phyloP scores from a whole-genome alignment of 305 asterid species.

The Rubia balearica region DNA sequence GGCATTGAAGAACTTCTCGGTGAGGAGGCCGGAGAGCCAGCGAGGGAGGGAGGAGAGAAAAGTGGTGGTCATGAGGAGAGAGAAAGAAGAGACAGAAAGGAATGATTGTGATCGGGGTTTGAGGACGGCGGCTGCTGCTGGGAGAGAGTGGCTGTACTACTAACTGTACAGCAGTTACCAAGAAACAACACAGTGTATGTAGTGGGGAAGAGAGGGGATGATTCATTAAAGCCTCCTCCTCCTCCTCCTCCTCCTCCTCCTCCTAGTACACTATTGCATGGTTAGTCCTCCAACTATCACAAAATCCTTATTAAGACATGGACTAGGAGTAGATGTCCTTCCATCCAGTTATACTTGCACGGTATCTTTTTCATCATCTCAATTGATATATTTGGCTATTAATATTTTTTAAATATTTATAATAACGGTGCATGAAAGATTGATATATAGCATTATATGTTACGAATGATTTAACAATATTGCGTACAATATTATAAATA shows the following conservation, averaged over 20 bases:
- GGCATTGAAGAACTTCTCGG: constrained; percentile 53
- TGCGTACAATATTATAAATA: too few species aligned
- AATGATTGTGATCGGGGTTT: constrained; percentile 15
- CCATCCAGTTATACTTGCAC: too few species aligned
- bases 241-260: too few species aligned
- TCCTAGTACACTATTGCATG: background rate
- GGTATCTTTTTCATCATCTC: too few species aligned
- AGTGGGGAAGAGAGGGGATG: too few species aligned
- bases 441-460: too few species aligned
- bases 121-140: constrained; percentile 59
- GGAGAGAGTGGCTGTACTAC: constrained; percentile 21
- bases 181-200: constrained; percentile 28
- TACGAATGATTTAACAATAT: too few species aligned
- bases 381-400: too few species aligned
- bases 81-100: constrained; percentile 11
- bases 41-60: constrained; percentile 35
- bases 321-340: too few species aligned
- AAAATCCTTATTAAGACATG: background rate
- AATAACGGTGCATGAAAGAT: too few species aligned
- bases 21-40: constrained; percentile 47
- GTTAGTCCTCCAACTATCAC: background rate
- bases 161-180: constrained; percentile 37
- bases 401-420: too few species aligned
- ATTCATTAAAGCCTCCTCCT: too few species aligned
- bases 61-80: constrained; percentile 1